Evolutionary conservation across 805 yeast species (phyloP), one percentile per base, ranked within the genome.

Genomic region (Hanseniaspora singularis): DNA sequence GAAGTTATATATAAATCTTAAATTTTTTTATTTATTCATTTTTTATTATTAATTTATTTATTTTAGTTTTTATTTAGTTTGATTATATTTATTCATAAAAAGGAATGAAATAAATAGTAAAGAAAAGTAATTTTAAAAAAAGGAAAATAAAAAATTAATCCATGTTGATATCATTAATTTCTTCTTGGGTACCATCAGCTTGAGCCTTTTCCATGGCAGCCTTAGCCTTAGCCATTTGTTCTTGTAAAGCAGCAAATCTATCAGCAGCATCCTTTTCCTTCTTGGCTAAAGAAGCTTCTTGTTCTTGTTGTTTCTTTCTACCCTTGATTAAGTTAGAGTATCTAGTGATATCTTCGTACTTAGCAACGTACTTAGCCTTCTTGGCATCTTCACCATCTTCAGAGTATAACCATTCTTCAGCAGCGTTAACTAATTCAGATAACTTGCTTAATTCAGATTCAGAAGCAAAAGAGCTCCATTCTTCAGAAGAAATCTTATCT

Each of bases 331-430:
- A 71, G 74, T 92, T 89, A 66, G 98, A 98, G 57, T 80, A 72
- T 36, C 95, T 76, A 38, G 96, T 94, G 61, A 92, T 79, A 69
- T 92, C 98, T 71, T 92, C 97, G 70, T 87, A 87, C 70, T 84
- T 88, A 62, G 98, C 97, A 68, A 94, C 80, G 74, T 89, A 92
- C 66, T 82, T 85, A 58, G 92, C 98, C 77, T 92, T 88, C 61
- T 88, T 74, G 53, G 96, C 77, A 66, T 92, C 99, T 64, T 84
- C 87, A 62, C 97, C 97, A 49, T 87, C 98, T 31, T 48, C 50
- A 52, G 83, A 95, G 68, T 92, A 92, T 61, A 92, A 77, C 99
- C 99, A 92, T 63, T 89, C 96, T 75, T 92, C 98, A 55, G 97
- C 78, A 65, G 79, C 81, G 61, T 73, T 64, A 63, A 92, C 75